These are phyloP conservation scores for Cyberlindnera mrakii DNA, from an alignment of 805 yeast genomes.

Conservation along the genomic window DNA sequence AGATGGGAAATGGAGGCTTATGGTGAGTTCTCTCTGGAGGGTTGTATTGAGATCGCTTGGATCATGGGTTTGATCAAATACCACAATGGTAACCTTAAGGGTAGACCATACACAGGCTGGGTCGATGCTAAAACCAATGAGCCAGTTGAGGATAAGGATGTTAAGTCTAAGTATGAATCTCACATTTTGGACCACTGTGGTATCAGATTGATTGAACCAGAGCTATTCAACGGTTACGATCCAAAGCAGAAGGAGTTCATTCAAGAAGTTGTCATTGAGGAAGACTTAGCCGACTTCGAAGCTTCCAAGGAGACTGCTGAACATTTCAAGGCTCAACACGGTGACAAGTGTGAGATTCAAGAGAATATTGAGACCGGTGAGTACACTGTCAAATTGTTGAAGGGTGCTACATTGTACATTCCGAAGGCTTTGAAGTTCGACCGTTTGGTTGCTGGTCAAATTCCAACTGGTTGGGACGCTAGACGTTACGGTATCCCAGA, in stretches of 20 bases:
- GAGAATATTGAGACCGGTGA: conserved; percentile 88
- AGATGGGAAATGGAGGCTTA: conserved; percentile 99
- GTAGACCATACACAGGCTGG: conserved; percentile 94
- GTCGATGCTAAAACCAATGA: conserved; percentile 87
- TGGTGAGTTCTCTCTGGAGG: conserved; percentile 95
- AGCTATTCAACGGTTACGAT: conserved; percentile 87
- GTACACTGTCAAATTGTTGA: conserved; percentile 80
- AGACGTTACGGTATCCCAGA: conserved; percentile 91
- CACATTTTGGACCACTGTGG: conserved; percentile 90
- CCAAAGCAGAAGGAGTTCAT: conserved; percentile 89
- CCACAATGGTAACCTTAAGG: conserved; percentile 85
- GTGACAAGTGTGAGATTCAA: conserved; percentile 87
- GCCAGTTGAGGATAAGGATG: conserved; percentile 92
- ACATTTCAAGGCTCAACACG: conserved; percentile 90
- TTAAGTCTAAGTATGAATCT: conserved; percentile 87
- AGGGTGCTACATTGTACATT: conserved; percentile 86
- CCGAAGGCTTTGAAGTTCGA: conserved; percentile 74
- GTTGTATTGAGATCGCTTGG: conserved; percentile 99
- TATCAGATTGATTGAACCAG: conserved; percentile 95
- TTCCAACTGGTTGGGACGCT: conserved; percentile 98
- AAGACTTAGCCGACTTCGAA: conserved; percentile 94
- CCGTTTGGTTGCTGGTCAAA: conserved; percentile 71
- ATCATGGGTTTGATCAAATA: conserved; percentile 97
- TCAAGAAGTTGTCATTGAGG: conserved; percentile 95
- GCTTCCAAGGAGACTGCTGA: conserved; percentile 92